Conservation (phyloP, 106 monocot genomes). For the Dendrobium nobile region DNA sequence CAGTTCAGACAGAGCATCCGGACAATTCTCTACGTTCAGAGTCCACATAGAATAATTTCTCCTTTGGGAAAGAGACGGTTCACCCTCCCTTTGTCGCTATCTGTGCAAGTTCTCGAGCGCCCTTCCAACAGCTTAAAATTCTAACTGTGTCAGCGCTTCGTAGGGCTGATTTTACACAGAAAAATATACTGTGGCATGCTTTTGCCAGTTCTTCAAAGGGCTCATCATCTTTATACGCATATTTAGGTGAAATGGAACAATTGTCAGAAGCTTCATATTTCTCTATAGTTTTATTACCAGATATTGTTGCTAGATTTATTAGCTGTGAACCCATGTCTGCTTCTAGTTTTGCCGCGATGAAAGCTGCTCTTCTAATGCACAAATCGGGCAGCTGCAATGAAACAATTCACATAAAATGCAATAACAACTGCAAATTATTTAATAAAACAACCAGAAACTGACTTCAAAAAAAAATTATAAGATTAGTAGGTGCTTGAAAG, state of each 20-base stretch:
- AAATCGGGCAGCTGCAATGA: slow-evolving; percentile 62
- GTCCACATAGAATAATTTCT: too few relatives aligned
- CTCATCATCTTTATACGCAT: background rate
- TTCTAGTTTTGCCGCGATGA: slow-evolving; percentile 67
- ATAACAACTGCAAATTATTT: background rate
- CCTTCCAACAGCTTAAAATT: slow-evolving; percentile 29
- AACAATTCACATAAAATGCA: background rate
- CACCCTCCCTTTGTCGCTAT: background rate
- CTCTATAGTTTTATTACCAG: background rate
- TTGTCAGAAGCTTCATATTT: background rate
- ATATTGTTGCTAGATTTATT: slow-evolving; percentile 1
- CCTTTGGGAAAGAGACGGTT: too few relatives aligned
- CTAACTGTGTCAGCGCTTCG: slow-evolving; percentile 12
- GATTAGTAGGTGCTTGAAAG: background rate
- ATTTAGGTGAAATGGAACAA: background rate
- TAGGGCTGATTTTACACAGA: slow-evolving; percentile 18
- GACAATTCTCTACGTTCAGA: too few relatives aligned
- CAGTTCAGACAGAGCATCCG: too few relatives aligned
- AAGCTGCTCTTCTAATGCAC: slow-evolving; percentile 53
- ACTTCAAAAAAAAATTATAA: background rate
- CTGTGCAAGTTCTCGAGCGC: slow-evolving; percentile 34
- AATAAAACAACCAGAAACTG: too few relatives aligned
- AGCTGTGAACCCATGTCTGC: slow-evolving; percentile 16
- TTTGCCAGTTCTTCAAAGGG: slow-evolving; percentile 24
- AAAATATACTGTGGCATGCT: slow-evolving; percentile 24